Evolutionary conservation across 1,284 basidiomycete species (phyloP).

Genomic region (Boletus smithii): DNA sequence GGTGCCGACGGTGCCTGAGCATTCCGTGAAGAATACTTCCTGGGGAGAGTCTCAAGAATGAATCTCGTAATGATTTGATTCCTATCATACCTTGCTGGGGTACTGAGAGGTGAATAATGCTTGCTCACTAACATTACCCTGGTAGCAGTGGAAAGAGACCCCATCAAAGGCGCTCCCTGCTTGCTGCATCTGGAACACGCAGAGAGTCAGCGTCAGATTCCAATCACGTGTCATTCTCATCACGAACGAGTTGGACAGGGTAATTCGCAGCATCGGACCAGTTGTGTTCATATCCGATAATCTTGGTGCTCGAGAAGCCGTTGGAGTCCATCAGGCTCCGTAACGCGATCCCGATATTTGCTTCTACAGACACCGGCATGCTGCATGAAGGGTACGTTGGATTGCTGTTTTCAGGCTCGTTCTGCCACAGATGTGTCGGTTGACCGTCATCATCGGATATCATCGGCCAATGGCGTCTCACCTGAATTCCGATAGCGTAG

Average conservation of each 20-base stretch:
- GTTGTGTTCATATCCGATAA: conserved; percentile 51
- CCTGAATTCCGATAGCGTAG: conserved; percentile 48
- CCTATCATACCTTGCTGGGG: conserved; percentile 37
- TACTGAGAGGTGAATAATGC: conserved; percentile 44
- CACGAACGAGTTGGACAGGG: conserved; percentile 46
- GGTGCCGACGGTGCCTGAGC: conserved; percentile 48
- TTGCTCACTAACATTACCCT: conserved; percentile 40
- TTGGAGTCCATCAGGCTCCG: conserved; percentile 45
- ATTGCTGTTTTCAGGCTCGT: conserved; percentile 48
- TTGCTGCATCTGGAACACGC: conserved; percentile 42
- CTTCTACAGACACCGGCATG: conserved; percentile 41
- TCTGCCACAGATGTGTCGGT: conserved; percentile 32
- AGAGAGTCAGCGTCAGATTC: not conserved
- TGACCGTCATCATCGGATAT: not conserved
- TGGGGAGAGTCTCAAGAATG: conserved; percentile 5
- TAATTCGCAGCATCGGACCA: conserved; percentile 49
- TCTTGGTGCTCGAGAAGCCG: conserved; percentile 42
- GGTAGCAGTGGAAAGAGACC: conserved; percentile 51
- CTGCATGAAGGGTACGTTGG: conserved; percentile 44
- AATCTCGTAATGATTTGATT: not conserved
- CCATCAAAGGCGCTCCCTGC: conserved; percentile 45
- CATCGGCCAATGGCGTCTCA: conserved; percentile 14
- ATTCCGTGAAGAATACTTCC: conserved; percentile 53
- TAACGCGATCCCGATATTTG: conserved; percentile 40
- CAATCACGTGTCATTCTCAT: not conserved